phyloP scores from a whole-genome alignment of 140 eudicot genomes.

The Flaveria floridana region DNA sequence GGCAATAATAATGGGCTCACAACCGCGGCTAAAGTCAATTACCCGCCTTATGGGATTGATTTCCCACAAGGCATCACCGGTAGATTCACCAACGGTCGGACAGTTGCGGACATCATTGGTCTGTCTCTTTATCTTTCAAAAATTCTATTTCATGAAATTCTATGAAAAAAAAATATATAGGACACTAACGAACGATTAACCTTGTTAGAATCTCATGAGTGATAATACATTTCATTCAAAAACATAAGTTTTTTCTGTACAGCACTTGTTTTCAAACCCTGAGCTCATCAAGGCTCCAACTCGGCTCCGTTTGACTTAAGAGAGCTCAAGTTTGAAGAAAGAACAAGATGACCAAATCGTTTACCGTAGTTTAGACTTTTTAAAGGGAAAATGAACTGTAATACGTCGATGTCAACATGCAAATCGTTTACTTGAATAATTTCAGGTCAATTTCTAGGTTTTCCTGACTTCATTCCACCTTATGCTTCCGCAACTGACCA shows the following conservation, averaged over 20 bases:
- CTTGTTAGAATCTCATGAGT: too few relatives aligned
- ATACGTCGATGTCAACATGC: not conserved
- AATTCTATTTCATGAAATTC: not conserved
- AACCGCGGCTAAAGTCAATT: conserved; percentile 45
- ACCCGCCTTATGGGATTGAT: conserved; percentile 55
- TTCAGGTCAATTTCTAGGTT: conserved; percentile 46
- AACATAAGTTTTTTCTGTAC: too few relatives aligned
- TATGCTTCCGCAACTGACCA: conserved; percentile 42
- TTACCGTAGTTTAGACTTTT: too few relatives aligned
- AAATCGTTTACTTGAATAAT: not conserved
- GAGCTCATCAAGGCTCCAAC: too few relatives aligned
- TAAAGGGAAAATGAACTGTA: too few relatives aligned
- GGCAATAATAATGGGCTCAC: conserved; percentile 50
- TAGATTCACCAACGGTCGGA: conserved; percentile 53
- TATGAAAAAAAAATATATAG: not conserved
- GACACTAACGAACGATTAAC: too few relatives aligned
- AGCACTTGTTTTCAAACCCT: too few relatives aligned
- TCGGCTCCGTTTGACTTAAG: too few relatives aligned
- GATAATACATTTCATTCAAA: too few relatives aligned
- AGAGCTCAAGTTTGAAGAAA: too few relatives aligned
- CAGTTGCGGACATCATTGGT: conserved; percentile 44
- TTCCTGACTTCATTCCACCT: conserved; percentile 36
- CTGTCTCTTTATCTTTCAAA: not conserved
- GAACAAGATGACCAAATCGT: too few relatives aligned
- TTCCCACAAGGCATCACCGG: conserved; percentile 49